A percentile compares a stretch with the other conserved stretches of the same genome.
Evolutionary conservation across 2,329 filamentous ascomycete genomes (phyloP).

Genomic region (Chrysoporthe deuterocubensis): DNA sequence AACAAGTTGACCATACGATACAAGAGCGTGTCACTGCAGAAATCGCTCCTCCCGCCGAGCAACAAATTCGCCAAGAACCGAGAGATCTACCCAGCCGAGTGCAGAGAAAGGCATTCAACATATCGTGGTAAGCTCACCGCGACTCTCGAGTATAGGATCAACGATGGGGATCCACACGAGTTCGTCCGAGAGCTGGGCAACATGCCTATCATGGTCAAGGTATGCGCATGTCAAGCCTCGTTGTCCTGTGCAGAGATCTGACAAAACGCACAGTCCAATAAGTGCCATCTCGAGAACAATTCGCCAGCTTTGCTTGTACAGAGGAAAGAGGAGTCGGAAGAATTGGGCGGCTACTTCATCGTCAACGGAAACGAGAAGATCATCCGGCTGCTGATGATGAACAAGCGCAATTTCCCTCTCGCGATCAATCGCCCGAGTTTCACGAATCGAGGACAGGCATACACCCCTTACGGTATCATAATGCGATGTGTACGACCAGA

Average conservation of each 20-base stretch:
- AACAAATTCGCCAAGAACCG: slow-evolving; percentile 87
- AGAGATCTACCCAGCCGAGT: slow-evolving; percentile 89
- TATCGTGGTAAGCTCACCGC: slow-evolving; percentile 87
- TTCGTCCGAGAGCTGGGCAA: slow-evolving; percentile 84
- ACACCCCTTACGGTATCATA: slow-evolving; percentile 89
- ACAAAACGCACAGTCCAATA: slow-evolving; percentile 66
- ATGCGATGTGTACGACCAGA: slow-evolving; percentile 93
- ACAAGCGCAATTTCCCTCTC: slow-evolving; percentile 91
- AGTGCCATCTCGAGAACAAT: slow-evolving; percentile 86
- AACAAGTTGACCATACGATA: slow-evolving; percentile 81
- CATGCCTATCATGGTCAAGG: slow-evolving; percentile 91
- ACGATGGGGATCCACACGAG: slow-evolving; percentile 83
- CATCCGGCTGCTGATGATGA: slow-evolving; percentile 88
- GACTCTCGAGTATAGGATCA: slow-evolving; percentile 83
- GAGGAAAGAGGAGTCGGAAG: slow-evolving; percentile 92
- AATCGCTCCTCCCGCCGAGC: slow-evolving; percentile 74
- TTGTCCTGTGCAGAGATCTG: background rate
- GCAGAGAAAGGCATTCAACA: slow-evolving; percentile 88
- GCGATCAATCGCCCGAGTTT: slow-evolving; percentile 93
- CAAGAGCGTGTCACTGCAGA: slow-evolving; percentile 81
- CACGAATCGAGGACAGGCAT: slow-evolving; percentile 80
- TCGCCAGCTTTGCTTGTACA: slow-evolving; percentile 82
- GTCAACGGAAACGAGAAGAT: slow-evolving; percentile 98
- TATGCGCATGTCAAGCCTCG: slow-evolving; percentile 45
- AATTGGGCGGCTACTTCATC: slow-evolving; percentile 95